A percentile compares a stretch with the other conserved stretches of the same genome.
These are phyloP conservation scores for Ogataea chonburiensis DNA, from an alignment of 805 yeast genomes.

Conservation along the genomic window DNA sequence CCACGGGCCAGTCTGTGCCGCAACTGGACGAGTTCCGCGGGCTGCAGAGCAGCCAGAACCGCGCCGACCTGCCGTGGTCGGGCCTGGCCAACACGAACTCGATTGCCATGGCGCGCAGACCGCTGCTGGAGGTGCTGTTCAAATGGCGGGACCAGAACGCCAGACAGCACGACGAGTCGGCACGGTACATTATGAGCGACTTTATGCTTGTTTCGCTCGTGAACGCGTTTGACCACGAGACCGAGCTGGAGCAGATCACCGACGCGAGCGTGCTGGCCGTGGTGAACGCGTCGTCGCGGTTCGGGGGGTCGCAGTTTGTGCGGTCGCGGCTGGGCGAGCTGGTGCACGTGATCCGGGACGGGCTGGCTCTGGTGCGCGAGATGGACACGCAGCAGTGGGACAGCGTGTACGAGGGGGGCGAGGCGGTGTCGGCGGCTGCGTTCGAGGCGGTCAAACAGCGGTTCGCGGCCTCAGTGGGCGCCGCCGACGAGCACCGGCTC, in stretches of 20 bases:
- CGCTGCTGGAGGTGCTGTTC: constrained; percentile 58
- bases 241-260: constrained; percentile 51
- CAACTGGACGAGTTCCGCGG: constrained; percentile 21
- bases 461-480: constrained; percentile 13
- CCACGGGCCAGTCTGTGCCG: constrained; percentile 32
- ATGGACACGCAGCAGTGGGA: constrained; percentile 38
- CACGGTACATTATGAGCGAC: constrained; percentile 80
- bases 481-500: not conserved
- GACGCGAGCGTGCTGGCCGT: constrained; percentile 53
- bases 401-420: constrained; percentile 31
- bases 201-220: constrained; percentile 64
- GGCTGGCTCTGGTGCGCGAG: constrained; percentile 35
- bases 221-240: constrained; percentile 23
- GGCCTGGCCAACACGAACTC: constrained; percentile 62
- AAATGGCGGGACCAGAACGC: constrained; percentile 85
- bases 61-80: constrained; percentile 62
- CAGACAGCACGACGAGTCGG: constrained; percentile 76
- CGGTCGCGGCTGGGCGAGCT: constrained; percentile 55
- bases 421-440: constrained; percentile 18
- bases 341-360: constrained; percentile 52
- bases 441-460: constrained; percentile 25
- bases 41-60: constrained; percentile 21
- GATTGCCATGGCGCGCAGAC: constrained; percentile 52
- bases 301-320: constrained; percentile 39
- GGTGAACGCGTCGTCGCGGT: constrained; percentile 47